phyloP scores from a whole-genome alignment of 495 filamentous ascomycete species.

The Aspergillus affinis region DNA sequence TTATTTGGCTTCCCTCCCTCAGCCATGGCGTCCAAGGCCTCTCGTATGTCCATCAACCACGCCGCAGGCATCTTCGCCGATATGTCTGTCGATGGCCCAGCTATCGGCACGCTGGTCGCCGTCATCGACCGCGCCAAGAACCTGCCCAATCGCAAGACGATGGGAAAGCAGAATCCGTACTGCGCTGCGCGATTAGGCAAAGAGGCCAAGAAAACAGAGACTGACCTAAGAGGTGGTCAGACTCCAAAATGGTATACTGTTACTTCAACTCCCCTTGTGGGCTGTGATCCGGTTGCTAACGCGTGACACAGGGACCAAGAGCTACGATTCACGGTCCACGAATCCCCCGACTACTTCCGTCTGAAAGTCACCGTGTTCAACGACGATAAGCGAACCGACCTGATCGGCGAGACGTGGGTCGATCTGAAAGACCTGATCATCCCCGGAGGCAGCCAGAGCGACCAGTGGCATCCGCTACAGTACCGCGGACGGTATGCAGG shows the following conservation, averaged over 20 bases:
- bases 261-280: background rate
- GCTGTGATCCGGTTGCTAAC: conserved; percentile 7
- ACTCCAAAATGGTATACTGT: conserved; percentile 81
- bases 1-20: conserved; percentile 1
- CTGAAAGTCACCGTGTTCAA: conserved; percentile 96
- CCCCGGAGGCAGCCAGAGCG: conserved; percentile 84
- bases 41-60: conserved; percentile 52
- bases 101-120: conserved; percentile 89
- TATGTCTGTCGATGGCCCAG: conserved; percentile 90
- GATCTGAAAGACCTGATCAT: conserved; percentile 78
- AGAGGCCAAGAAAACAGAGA: conserved; percentile 96
- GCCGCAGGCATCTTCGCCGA: conserved; percentile 95
- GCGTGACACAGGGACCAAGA: conserved; percentile 80
- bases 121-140: conserved; percentile 95
- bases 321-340: conserved; percentile 91
- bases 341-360: conserved; percentile 91
- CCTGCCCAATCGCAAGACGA: conserved; percentile 90
- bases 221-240: conserved; percentile 91
- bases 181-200: conserved; percentile 92
- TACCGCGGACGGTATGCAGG: conserved; percentile 93
- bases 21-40: conserved; percentile 35
- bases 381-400: conserved; percentile 92
- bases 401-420: conserved; percentile 93
- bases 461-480: conserved; percentile 84
- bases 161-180: conserved; percentile 98